Evolutionary conservation across 2,329 filamentous ascomycete species (phyloP).

Genomic region (Atkinsonella hypoxylon): DNA sequence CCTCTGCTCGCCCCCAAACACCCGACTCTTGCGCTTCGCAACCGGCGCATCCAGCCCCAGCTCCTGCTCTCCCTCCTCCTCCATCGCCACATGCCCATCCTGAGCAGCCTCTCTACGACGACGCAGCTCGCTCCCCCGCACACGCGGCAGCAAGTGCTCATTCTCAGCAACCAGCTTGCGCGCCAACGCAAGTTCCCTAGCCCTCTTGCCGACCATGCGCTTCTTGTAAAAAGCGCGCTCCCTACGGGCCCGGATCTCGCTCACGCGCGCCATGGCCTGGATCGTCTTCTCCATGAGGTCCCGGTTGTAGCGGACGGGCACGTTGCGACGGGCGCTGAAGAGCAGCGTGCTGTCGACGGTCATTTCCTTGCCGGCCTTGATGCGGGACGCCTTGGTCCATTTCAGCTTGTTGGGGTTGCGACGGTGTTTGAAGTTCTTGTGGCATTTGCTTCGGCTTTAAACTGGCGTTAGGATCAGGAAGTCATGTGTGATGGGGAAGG

Average conservation of each 20-base stretch:
- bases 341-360: conserved; percentile 88
- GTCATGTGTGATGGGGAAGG: no score
- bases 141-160: conserved; percentile 75
- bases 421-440: conserved; percentile 88
- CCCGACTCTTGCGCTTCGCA: conserved; percentile 21
- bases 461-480: background rate
- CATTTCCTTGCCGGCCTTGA: conserved; percentile 69
- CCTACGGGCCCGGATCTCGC: conserved; percentile 70
- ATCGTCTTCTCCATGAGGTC: conserved; percentile 79
- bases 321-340: conserved; percentile 86
- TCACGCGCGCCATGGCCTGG: conserved; percentile 81
- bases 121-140: conserved; percentile 51
- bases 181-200: conserved; percentile 65
- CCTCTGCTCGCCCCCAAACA: conserved; percentile 31
- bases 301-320: conserved; percentile 91
- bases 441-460: conserved; percentile 33
- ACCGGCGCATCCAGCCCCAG: conserved; percentile 11
- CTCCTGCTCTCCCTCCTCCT: conserved; percentile 27
- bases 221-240: conserved; percentile 91
- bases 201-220: conserved; percentile 83
- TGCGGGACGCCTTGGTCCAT: conserved; percentile 92
- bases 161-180: conserved; percentile 84
- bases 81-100: conserved; percentile 34
- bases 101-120: conserved; percentile 41
- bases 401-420: conserved; percentile 92